phyloP scores from a whole-genome alignment of 2,329 filamentous ascomycete genomes.

The Exophiala viscosa region DNA sequence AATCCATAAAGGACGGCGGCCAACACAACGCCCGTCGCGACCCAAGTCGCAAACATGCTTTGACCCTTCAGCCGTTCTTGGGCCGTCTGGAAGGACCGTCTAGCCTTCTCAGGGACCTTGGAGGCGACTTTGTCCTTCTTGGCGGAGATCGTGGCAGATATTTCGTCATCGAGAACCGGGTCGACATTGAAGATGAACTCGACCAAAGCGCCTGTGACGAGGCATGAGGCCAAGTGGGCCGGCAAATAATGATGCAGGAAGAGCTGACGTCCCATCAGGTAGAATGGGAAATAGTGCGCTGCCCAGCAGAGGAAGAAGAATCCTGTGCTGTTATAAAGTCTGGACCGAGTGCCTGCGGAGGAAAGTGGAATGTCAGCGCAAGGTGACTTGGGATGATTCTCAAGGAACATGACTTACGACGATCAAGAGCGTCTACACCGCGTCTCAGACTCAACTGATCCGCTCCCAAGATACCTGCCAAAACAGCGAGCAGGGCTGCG shows the following conservation, averaged over 20 bases:
- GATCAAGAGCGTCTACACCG: constrained; percentile 87
- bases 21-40: constrained; percentile 68
- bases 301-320: constrained; percentile 99
- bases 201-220: constrained; percentile 85
- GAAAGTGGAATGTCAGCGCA: background rate
- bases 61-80: constrained; percentile 76
- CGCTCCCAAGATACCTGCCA: constrained; percentile 83
- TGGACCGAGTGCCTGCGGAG: constrained; percentile 70
- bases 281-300: constrained; percentile 96
- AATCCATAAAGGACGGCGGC: constrained; percentile 69
- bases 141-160: constrained; percentile 36
- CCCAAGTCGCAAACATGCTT: constrained; percentile 74
- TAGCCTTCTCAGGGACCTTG: constrained; percentile 41
- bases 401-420: constrained; percentile 65
- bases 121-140: constrained; percentile 33
- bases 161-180: constrained; percentile 52
- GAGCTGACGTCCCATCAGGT: constrained; percentile 93
- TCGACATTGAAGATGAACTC: constrained; percentile 97
- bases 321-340: constrained; percentile 95
- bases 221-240: constrained; percentile 81
- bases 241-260: constrained; percentile 98
- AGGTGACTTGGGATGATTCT: no score
- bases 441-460: constrained; percentile 92
- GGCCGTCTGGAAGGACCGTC: constrained; percentile 66
- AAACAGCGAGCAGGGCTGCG: constrained; percentile 87